phyloP scores from a whole-genome alignment of 495 filamentous ascomycete genomes.

The Penicillium bovifimosum region DNA sequence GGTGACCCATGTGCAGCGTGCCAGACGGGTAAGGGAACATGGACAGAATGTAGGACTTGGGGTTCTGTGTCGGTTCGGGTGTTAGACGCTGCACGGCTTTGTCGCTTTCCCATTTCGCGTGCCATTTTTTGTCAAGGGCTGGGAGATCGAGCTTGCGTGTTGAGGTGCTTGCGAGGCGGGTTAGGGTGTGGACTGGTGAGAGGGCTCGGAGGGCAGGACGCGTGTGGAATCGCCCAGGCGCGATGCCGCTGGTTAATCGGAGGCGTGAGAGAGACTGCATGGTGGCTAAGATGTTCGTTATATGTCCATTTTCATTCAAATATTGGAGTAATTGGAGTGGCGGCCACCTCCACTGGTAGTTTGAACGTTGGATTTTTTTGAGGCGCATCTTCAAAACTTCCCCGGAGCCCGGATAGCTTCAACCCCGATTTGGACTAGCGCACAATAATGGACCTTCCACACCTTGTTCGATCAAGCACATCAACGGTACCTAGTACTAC shows the following conservation, averaged over 20 bases:
- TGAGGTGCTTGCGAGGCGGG: slow-evolving; percentile 24
- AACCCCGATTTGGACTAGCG: slow-evolving; percentile 28
- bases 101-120: slow-evolving; percentile 45
- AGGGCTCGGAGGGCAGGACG: slow-evolving; percentile 11
- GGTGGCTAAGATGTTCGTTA: slow-evolving; percentile 14
- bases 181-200: slow-evolving; percentile 10
- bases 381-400: slow-evolving; percentile 24
- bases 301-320: background rate
- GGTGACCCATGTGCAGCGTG: slow-evolving; percentile 81
- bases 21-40: slow-evolving; percentile 96
- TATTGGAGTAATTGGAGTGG: background rate
- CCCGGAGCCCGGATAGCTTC: slow-evolving; percentile 15
- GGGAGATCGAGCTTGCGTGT: slow-evolving; percentile 51
- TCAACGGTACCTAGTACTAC: too few species aligned
- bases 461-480: background rate
- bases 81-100: slow-evolving; percentile 1
- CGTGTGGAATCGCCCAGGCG: slow-evolving; percentile 20
- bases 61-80: slow-evolving; percentile 23
- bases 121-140: slow-evolving; percentile 73
- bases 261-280: slow-evolving; percentile 31
- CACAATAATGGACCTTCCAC: background rate
- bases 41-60: slow-evolving; percentile 71
- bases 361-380: background rate
- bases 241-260: slow-evolving; percentile 24
- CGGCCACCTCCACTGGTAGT: background rate